Evolutionary conservation across 331 rosid genomes (phyloP), one percentile per base, ranked within the genome.

Genomic region (Malus hybrid): DNA sequence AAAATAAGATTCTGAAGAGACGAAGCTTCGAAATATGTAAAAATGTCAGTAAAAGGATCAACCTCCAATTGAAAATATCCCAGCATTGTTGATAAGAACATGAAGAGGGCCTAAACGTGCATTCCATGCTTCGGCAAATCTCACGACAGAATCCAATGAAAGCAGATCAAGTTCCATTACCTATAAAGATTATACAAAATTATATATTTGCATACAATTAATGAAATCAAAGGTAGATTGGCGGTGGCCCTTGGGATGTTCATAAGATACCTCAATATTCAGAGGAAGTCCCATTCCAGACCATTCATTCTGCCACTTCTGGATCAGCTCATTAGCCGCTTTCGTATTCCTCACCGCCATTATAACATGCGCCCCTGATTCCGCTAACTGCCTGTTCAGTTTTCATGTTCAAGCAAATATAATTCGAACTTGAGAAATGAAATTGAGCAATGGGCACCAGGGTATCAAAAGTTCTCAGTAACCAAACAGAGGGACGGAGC

Each of bases 321-420:
- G 96, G 70, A 94, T 90, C 90, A 94, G 82, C 42, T 89, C 97
- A n/a, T 76, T 82, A 48, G 96, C 99, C 12, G 84, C 91, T 70
- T 92, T 86, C 16, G 91, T 81, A 75, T 94, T 94, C 93, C 99
- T 94, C 73, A 94, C 99, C 3, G 99, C 97, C 99, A 94, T 94
- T 67, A 94, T 90, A 75, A 94, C 97, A 84, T 94, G 97, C n/a
- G 97, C 99, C 70, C 99, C 99, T 8, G 96, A 72, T 79, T 92
- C 90, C 52, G 99, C 99, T 86, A 94, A 82, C 79, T 94, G 99
- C 96, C 99, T 93, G 85, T 70, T 83, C 73, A 76, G 76, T 81
- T 42, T 32, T 29, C 28, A 59, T 59, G 64, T 59, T 59, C 64
- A 11, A 20, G 66, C 34, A 64, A 27, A 18, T 64, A 24, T 29